Conservation (phyloP, 495 filamentous ascomycete species). For the Letharia lupina region DNA sequence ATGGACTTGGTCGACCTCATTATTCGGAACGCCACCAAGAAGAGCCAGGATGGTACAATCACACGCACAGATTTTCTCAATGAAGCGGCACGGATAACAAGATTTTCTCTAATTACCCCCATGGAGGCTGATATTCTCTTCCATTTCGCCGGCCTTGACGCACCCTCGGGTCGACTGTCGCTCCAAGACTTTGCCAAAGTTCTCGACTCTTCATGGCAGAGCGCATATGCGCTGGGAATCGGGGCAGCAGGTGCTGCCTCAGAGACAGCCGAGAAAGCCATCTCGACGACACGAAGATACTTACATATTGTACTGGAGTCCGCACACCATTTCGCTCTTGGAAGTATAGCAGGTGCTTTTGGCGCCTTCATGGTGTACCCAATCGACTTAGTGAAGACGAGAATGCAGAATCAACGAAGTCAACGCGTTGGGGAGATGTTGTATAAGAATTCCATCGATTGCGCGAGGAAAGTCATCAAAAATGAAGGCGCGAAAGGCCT, state of each 20-base stretch:
- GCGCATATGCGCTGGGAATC: constrained; percentile 40
- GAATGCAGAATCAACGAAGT: constrained; percentile 94
- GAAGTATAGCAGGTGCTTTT: constrained; percentile 86
- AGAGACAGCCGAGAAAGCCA: constrained; percentile 41
- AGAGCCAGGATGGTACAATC: constrained; percentile 84
- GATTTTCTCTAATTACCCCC: constrained; percentile 90
- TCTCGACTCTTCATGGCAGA: constrained; percentile 83
- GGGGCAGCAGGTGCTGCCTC: constrained; percentile 35
- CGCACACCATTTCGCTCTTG: constrained; percentile 79
- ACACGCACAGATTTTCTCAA: constrained; percentile 90
- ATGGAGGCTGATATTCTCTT: constrained; percentile 99
- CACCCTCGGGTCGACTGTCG: constrained; percentile 74
- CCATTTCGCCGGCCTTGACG: constrained; percentile 91
- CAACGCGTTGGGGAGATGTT: constrained; percentile 72
- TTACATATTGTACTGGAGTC: constrained; percentile 63
- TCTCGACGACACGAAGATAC: constrained; percentile 41
- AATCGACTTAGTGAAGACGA: constrained; percentile 96
- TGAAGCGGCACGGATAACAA: constrained; percentile 79
- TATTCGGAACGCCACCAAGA: constrained; percentile 72
- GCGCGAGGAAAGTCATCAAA: constrained; percentile 78
- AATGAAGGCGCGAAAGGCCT: constrained; percentile 86
- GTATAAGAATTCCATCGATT: constrained; percentile 95
- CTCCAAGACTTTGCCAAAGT: constrained; percentile 87
- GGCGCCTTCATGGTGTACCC: constrained; percentile 99
- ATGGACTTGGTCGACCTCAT: constrained; percentile 97